These are phyloP conservation scores for Filobasidium floriforme DNA, from an alignment of 768 basidiomycete genomes.

Conservation along the genomic window DNA sequence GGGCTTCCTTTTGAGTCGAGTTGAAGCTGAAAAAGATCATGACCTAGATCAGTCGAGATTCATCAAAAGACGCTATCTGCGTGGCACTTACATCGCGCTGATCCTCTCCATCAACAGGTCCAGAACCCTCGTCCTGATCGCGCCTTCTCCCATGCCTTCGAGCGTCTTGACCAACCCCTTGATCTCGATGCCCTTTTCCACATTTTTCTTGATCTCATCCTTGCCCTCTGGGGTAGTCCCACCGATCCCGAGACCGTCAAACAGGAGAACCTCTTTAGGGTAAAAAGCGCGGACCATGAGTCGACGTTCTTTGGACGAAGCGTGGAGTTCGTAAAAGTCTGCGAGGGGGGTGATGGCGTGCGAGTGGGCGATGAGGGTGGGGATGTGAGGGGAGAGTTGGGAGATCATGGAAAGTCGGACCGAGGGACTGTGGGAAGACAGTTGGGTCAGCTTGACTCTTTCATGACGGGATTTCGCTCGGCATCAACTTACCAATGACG, in stretches of 20 bases:
- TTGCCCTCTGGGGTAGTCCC: conserved; percentile 32
- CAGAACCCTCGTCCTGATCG: conserved; percentile 59
- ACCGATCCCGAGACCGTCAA: conserved; percentile 49
- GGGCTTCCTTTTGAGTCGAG: conserved; percentile 80
- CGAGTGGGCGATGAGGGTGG: conserved; percentile 71
- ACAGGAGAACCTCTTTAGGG: conserved; percentile 75
- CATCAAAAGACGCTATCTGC: no score
- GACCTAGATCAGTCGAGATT: conserved; percentile 1
- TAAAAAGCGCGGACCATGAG: conserved; percentile 80
- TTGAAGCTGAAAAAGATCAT: conserved; percentile 63
- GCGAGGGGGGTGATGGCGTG: conserved; percentile 77
- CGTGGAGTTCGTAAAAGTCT: conserved; percentile 79
- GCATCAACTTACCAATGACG: conserved; percentile 28
- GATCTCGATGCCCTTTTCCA: conserved; percentile 41
- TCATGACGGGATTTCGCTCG: neutral
- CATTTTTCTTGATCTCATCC: conserved; percentile 48
- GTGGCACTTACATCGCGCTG: conserved; percentile 61
- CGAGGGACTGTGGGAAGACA: conserved; percentile 52
- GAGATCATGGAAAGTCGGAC: conserved; percentile 68
- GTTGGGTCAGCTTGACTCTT: neutral
- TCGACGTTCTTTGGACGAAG: conserved; percentile 74
- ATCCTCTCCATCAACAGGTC: conserved; percentile 66
- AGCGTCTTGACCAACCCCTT: conserved; percentile 59
- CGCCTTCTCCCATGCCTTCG: conserved; percentile 56
- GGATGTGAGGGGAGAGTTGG: conserved; percentile 69